phyloP scores from a whole-genome alignment of 805 yeast species.

The Helenozyma baotianmanensis region DNA sequence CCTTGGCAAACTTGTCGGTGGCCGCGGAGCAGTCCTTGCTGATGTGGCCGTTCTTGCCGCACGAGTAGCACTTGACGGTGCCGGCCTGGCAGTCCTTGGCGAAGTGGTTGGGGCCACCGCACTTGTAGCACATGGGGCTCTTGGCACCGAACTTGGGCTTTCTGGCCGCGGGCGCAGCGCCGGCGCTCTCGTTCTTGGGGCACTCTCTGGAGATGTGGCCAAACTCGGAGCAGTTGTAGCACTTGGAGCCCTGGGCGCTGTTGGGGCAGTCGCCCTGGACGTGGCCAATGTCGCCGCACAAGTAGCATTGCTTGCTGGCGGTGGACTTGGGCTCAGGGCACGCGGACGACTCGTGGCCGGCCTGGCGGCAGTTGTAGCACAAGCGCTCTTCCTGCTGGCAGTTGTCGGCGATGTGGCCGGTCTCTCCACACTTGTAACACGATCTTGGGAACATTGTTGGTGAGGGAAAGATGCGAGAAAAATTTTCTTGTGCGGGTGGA shows the following conservation, averaged over 20 bases:
- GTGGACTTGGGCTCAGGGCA: constrained; percentile 87
- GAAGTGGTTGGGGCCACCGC: constrained; percentile 91
- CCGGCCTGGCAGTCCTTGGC: constrained; percentile 85
- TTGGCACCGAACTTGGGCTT: constrained; percentile 22
- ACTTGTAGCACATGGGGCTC: constrained; percentile 73
- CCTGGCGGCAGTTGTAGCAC: constrained; percentile 88
- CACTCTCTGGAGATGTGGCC: constrained; percentile 86
- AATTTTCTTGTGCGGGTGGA: too few relatives aligned
- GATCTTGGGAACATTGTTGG: constrained; percentile 54
- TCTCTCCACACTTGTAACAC: constrained; percentile 88
- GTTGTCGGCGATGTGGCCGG: constrained; percentile 86
- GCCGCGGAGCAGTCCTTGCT: constrained; percentile 73
- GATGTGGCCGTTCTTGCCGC: constrained; percentile 88
- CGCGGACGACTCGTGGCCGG: constrained; percentile 85
- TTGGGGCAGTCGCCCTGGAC: constrained; percentile 79
- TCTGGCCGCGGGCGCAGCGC: constrained; percentile 17
- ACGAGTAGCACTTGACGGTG: constrained; percentile 77
- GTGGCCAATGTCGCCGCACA: constrained; percentile 89
- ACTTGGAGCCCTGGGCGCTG: constrained; percentile 62
- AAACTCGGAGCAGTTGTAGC: constrained; percentile 72
- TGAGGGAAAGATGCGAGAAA: constrained; percentile 1
- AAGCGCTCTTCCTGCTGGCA: constrained; percentile 81
- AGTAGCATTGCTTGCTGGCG: constrained; percentile 84
- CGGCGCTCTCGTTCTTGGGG: constrained; percentile 37
- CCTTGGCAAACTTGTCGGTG: constrained; percentile 43